These are phyloP conservation scores for Diaporthe batatas DNA, from an alignment of 2,329 filamentous ascomycete species.

Conservation along the genomic window DNA sequence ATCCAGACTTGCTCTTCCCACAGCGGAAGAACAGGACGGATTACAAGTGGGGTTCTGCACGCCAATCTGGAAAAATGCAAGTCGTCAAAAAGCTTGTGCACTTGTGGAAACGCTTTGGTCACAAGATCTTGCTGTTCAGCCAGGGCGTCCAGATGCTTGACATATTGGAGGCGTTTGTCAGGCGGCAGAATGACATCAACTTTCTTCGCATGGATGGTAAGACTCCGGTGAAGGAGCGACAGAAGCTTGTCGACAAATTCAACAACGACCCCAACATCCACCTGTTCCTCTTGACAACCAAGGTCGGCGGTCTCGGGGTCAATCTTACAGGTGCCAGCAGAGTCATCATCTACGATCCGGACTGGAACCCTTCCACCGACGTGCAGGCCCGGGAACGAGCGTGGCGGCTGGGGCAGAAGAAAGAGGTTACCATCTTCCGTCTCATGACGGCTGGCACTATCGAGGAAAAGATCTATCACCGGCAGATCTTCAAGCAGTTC, in stretches of 20 bases:
- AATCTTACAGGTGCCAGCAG: conserved; percentile 95
- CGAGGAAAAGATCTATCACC: conserved; percentile 98
- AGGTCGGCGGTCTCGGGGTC: conserved; percentile 92
- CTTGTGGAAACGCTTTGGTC: conserved; percentile 89
- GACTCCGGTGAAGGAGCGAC: conserved; percentile 89
- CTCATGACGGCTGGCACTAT: conserved; percentile 99
- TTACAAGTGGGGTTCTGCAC: conserved; percentile 82
- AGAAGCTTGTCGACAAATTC: conserved; percentile 91
- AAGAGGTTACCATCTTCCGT: conserved; percentile 94
- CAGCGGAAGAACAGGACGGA: conserved; percentile 66
- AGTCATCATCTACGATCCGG: conserved; percentile 98
- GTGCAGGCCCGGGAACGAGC: conserved; percentile 94
- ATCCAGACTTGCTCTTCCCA: conserved; percentile 87
- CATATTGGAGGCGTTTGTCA: conserved; percentile 87
- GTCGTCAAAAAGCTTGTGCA: conserved; percentile 89
- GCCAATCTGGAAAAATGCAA: conserved; percentile 94
- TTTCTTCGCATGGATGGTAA: conserved; percentile 94
- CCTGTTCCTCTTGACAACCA: conserved; percentile 94
- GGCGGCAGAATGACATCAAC: conserved; percentile 74
- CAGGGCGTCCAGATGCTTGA: conserved; percentile 97
- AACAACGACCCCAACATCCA: conserved; percentile 84
- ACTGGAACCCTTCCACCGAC: conserved; percentile 98
- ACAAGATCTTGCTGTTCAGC: conserved; percentile 93
- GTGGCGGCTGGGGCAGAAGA: conserved; percentile 95
- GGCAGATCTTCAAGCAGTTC: conserved; percentile 99